These are phyloP conservation scores for Pinus tabuliformis DNA, from an alignment of 75 land plant species.

Conservation along the genomic window DNA sequence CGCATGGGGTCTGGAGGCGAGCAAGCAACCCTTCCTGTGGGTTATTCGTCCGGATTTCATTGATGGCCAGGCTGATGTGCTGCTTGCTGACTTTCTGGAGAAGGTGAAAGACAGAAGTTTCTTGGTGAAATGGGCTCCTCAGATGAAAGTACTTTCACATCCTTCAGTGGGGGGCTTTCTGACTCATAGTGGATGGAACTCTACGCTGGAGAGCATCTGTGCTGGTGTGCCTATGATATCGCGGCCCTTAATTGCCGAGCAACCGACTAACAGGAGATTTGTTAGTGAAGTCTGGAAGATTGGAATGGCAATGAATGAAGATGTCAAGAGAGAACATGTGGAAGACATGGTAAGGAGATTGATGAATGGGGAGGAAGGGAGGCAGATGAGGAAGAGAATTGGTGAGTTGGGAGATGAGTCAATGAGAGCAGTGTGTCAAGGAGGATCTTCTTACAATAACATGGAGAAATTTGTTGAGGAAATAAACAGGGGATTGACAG, in stretches of 20 bases:
- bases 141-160: neutral
- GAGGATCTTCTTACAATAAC: neutral
- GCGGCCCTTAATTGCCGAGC: neutral
- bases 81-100: neutral
- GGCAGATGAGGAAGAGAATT: neutral
- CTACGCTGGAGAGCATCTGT: slow-evolving; percentile 11
- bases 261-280: neutral
- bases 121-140: neutral
- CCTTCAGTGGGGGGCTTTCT: slow-evolving; percentile 13
- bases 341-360: neutral
- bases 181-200: slow-evolving; percentile 16
- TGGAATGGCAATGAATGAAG: neutral
- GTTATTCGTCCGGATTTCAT: slow-evolving; percentile 14
- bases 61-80: too few relatives aligned
- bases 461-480: neutral
- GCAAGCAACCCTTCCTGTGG: slow-evolving; percentile 42
- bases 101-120: slow-evolving; percentile 11
- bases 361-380: neutral
- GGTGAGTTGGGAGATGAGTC: neutral
- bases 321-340: neutral
- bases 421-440: neutral
- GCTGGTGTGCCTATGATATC: slow-evolving; percentile 14
- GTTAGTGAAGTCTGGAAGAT: neutral
- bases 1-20: slow-evolving; percentile 15
- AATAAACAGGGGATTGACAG: neutral